phyloP scores from a whole-genome alignment of 257 asterid genomes.

The Cruciata laevipes region DNA sequence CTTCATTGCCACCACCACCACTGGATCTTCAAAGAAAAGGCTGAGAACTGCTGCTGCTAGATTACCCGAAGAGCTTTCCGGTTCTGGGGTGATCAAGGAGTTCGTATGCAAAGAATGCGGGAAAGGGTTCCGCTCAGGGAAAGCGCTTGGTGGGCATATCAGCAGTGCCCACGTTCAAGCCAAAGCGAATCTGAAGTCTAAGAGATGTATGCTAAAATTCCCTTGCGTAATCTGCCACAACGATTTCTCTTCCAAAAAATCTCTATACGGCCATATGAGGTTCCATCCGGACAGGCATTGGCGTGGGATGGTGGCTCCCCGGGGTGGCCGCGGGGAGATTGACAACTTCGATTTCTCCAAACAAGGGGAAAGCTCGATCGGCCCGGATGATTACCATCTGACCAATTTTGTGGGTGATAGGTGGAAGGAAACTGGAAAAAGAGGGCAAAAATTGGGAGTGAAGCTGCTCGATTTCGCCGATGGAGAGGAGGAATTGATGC shows the following conservation, averaged over 20 bases:
- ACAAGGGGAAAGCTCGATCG: too few species aligned
- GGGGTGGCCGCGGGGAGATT: too few species aligned
- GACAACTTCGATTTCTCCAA: too few species aligned
- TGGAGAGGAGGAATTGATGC: not conserved
- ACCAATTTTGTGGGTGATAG: too few species aligned
- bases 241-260: conserved; percentile 32
- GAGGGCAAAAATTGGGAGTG: not conserved
- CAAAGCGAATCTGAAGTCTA: conserved; percentile 16
- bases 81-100: not conserved
- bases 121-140: conserved; percentile 48
- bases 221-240: conserved; percentile 23
- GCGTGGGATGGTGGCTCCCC: conserved; percentile 39
- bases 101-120: conserved; percentile 44
- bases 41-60: too few species aligned
- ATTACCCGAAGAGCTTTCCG: too few species aligned
- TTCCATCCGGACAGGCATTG: conserved; percentile 30
- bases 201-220: too few species aligned
- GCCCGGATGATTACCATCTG: too few species aligned
- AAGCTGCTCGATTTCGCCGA: too few species aligned
- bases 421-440: too few species aligned
- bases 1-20: too few species aligned
- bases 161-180: conserved; percentile 52
- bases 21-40: too few species aligned
- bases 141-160: conserved; percentile 55
- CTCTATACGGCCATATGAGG: conserved; percentile 33